Percentiles rank a stretch among this genome's conserved stretches.
Evolutionary conservation across 805 yeast genomes (phyloP).

Genomic region (Ogataea saltuana): DNA sequence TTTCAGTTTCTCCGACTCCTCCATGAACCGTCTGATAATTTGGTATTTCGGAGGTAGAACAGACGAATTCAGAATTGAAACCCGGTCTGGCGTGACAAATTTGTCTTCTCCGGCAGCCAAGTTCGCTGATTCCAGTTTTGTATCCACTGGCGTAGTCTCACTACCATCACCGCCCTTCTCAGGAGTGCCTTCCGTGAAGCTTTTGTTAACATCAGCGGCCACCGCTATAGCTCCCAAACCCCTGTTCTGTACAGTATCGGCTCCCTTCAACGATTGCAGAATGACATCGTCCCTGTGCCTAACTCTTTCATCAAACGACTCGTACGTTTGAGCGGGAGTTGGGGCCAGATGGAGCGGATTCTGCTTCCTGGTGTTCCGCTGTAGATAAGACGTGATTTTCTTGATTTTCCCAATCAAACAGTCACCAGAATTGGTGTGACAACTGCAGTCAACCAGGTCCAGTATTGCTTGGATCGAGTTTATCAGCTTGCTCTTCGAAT

Average conservation of each 20-base stretch:
- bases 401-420: conserved; percentile 63
- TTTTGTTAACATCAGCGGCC: no score
- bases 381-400: conserved; percentile 58
- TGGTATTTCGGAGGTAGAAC: conserved; percentile 26
- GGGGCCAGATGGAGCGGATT: conserved; percentile 29
- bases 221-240: no score
- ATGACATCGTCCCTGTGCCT: conserved; percentile 26
- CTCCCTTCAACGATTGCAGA: conserved; percentile 8
- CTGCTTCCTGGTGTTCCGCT: conserved; percentile 59
- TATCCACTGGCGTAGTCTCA: no score
- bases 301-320: conserved; percentile 37
- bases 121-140: no score
- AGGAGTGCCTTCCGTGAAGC: no score
- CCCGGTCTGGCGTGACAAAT: conserved; percentile 12
- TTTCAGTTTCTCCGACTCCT: conserved; percentile 5
- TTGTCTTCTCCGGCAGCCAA: no score
- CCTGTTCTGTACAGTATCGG: no score
- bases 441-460: conserved; percentile 55
- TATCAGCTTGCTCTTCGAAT: conserved; percentile 55
- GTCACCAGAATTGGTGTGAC: conserved; percentile 55
- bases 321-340: conserved; percentile 32
- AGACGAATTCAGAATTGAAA: conserved; percentile 20
- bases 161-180: background rate
- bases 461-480: conserved; percentile 63
- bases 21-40: conserved; percentile 22